Evolutionary conservation across 441 rosid species (phyloP).

Genomic region (Populus hybrid): DNA sequence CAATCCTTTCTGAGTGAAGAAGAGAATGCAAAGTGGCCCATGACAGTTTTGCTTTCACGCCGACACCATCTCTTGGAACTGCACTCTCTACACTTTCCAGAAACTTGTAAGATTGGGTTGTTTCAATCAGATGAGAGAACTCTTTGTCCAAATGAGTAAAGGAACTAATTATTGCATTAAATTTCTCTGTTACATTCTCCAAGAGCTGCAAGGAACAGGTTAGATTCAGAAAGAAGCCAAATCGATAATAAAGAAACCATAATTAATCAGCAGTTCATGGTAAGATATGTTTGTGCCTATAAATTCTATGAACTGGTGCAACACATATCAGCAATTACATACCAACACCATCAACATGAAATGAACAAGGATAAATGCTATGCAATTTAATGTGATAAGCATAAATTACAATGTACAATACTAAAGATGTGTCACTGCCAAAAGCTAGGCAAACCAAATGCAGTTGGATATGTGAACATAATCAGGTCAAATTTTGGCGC

Average conservation of each 20-base stretch:
- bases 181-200: conserved; percentile 77
- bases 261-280: neutral
- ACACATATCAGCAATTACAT: neutral
- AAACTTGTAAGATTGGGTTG: conserved; percentile 71
- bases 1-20: conserved; percentile 86
- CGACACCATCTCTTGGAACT: conserved; percentile 40
- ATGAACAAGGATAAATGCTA: neutral
- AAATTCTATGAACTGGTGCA: neutral
- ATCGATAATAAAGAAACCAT: neutral
- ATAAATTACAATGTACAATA: neutral
- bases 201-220: conserved; percentile 62
- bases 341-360: neutral
- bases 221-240: conserved; percentile 12
- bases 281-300: neutral
- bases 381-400: neutral
- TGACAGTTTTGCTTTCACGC: conserved; percentile 58
- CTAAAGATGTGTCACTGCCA: neutral
- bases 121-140: conserved; percentile 75
- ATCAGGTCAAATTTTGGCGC: neutral
- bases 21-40: conserved; percentile 97
- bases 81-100: conserved; percentile 49
- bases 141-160: conserved; percentile 91
- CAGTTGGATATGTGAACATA: neutral
- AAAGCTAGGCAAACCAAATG: neutral
- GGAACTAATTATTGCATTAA: conserved; percentile 72